Conservation (phyloP, 495 filamentous ascomycete species). For the Poronia punctata region DNA sequence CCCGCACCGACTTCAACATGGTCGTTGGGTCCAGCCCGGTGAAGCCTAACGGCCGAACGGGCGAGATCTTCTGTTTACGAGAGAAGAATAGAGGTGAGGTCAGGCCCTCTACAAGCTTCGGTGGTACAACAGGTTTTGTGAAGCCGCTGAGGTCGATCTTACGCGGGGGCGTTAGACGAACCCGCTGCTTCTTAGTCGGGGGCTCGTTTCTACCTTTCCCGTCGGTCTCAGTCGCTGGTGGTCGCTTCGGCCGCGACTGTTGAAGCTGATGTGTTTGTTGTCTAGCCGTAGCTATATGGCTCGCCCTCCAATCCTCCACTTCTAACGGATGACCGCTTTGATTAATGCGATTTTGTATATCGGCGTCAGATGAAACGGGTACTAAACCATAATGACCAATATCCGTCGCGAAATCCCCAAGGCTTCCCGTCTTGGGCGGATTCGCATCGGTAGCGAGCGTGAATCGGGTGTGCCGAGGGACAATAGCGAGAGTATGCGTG, state of each 20-base stretch:
- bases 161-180: constrained; percentile 22
- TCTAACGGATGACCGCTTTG: neutral
- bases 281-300: constrained; percentile 5
- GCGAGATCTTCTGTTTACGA: constrained; percentile 35
- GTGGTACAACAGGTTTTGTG: constrained; percentile 19
- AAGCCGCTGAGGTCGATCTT: constrained; percentile 27
- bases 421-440: constrained; percentile 13
- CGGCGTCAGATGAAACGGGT: constrained; percentile 12
- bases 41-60: constrained; percentile 46
- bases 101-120: constrained; percentile 15
- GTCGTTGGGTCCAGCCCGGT: constrained; percentile 47
- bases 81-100: constrained; percentile 56
- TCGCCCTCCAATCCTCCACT: neutral
- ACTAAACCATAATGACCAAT: constrained; percentile 24
- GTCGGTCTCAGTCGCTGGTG: constrained; percentile 16
- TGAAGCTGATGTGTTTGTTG: constrained; percentile 15
- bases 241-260: constrained; percentile 17
- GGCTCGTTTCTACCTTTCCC: constrained; percentile 13
- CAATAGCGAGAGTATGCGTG: constrained; percentile 11
- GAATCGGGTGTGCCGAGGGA: constrained; percentile 13
- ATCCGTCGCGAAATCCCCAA: constrained; percentile 21
- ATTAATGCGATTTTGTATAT: constrained; percentile 5
- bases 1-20: constrained; percentile 51
- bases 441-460: constrained; percentile 15
- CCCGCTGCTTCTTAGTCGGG: constrained; percentile 19